A percentile compares a stretch with the other conserved stretches of the same genome.
phyloP scores from a whole-genome alignment of 2,329 filamentous ascomycete genomes.

The Epichloe brachyelytri region DNA sequence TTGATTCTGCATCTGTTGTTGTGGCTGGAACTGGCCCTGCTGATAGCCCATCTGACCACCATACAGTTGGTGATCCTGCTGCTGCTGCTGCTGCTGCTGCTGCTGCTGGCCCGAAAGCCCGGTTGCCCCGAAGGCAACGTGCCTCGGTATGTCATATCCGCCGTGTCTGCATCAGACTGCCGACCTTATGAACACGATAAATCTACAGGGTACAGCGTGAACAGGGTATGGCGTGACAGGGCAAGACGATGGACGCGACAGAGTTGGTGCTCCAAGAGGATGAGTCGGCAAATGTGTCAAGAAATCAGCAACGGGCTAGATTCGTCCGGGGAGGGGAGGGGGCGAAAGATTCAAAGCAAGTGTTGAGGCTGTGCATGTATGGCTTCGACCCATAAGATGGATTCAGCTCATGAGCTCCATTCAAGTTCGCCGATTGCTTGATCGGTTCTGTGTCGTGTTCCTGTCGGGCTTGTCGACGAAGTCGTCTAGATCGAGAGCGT shows the following conservation, averaged over 20 bases:
- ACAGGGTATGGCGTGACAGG: not conserved
- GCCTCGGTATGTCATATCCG: conserved; percentile 25
- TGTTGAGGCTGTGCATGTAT: not conserved
- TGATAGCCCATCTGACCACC: conserved; percentile 13
- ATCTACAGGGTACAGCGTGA: not conserved
- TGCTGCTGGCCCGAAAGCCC: conserved; percentile 17
- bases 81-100: conserved; percentile 11
- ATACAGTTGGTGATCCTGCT: conserved; percentile 10
- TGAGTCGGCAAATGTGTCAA: not conserved
- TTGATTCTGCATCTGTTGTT: conserved; percentile 11
- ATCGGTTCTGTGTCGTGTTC: not conserved
- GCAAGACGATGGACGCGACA: not conserved
- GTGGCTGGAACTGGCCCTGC: conserved; percentile 14
- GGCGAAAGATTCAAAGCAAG: not conserved
- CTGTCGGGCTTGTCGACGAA: not conserved
- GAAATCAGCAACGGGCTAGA: not conserved
- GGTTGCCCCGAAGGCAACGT: conserved; percentile 16
- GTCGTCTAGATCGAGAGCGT: not conserved
- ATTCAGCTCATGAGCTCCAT: no score
- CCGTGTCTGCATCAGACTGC: conserved; percentile 10
- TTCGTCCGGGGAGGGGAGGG: not conserved
- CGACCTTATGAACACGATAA: not conserved
- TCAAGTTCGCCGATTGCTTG: not conserved
- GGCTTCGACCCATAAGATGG: not conserved
- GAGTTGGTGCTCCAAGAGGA: not conserved